These are phyloP conservation scores for Leishmania mexicana DNA, from an alignment of 208 protist species.

Conservation along the genomic window DNA sequence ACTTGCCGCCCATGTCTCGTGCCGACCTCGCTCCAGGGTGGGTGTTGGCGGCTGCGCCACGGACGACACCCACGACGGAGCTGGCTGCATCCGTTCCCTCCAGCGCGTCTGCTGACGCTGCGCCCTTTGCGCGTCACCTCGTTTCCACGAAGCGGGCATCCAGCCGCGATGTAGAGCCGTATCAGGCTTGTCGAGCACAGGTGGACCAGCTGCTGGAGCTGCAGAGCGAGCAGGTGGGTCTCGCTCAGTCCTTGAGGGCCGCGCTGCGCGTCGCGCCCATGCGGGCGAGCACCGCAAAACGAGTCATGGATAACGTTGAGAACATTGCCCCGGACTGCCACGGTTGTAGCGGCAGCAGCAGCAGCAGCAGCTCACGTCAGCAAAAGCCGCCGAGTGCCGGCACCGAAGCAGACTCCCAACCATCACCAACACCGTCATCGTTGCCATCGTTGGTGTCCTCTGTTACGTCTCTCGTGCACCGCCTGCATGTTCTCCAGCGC, in stretches of 20 bases:
- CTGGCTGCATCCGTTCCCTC: neutral
- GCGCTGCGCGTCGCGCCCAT: neutral
- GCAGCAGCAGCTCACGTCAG: neutral
- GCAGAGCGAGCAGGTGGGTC: constrained; percentile 16
- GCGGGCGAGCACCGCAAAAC: neutral
- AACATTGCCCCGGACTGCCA: too few relatives aligned
- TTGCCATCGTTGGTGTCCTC: neutral
- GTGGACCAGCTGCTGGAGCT: constrained; percentile 22
- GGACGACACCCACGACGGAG: neutral
- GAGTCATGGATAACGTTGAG: neutral
- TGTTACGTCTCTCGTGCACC: constrained; percentile 9
- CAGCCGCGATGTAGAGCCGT: constrained; percentile 16
- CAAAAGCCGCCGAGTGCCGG: neutral
- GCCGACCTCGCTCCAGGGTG: neutral
- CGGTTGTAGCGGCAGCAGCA: neutral
- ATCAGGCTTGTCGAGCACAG: constrained; percentile 11
- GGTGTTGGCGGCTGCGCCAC: neutral
- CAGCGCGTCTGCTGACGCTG: too few relatives aligned
- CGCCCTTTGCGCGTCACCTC: neutral
- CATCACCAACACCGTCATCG: constrained; percentile 2
- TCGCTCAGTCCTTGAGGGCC: constrained; percentile 9
- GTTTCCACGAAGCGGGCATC: neutral
- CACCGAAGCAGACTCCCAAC: neutral
- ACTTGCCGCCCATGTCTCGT: constrained; percentile 1
- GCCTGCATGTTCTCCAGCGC: constrained; percentile 27